Evolutionary conservation across 2,329 filamentous ascomycete genomes (phyloP), one percentile per base, ranked within the genome.

Genomic region (Fusarium sp.): DNA sequence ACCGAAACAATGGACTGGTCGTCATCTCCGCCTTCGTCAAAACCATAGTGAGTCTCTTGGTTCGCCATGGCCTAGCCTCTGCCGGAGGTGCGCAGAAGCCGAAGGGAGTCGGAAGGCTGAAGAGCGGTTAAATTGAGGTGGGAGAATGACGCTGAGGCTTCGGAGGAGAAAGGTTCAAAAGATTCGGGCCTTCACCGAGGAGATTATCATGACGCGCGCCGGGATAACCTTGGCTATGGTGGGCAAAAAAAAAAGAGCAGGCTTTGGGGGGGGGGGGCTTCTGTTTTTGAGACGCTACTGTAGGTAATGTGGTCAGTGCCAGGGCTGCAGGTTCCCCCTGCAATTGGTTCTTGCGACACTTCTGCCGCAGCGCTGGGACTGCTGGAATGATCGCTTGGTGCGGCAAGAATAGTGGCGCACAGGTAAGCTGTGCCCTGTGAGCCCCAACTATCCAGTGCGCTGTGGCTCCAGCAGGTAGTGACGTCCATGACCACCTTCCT

Each of bases 1-100:
- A 81, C 80, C 70, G 80, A 81, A 69, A 81, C 78, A 70, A 85
- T 81, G 63, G 83, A 84, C 76, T 82, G 81, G 72, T 85, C 83
- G 71, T 84, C 83, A 71, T 83, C 82, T 71, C 77, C 79, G 60
- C 75, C 77, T 73, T 77, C 80, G 75, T 84, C 83, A 75, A 83
- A 84, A 73, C 77, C 82, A 78, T 84, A 81, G 65, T 82, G 79
- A 71, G 80, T 77, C 72, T 83, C 81, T 63, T 77, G 74, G 62
- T 82, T 80, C 73, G 80, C 79, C 81, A 83, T 83, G 77, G 76
- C 78, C 71, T 62, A 69, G 71, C 73, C 71, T 66, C 73, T 69
- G 73, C 69, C 65, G 57, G 51, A 67, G 60, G 49, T 62, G 70
- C 28, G 28, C 72, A 74, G 70, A 73, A 69, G 62, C 70, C 62